A percentile compares a stretch with the other conserved stretches of the same genome.
Conservation (phyloP, 306 rosid species). For the Prosopis cineraria region DNA sequence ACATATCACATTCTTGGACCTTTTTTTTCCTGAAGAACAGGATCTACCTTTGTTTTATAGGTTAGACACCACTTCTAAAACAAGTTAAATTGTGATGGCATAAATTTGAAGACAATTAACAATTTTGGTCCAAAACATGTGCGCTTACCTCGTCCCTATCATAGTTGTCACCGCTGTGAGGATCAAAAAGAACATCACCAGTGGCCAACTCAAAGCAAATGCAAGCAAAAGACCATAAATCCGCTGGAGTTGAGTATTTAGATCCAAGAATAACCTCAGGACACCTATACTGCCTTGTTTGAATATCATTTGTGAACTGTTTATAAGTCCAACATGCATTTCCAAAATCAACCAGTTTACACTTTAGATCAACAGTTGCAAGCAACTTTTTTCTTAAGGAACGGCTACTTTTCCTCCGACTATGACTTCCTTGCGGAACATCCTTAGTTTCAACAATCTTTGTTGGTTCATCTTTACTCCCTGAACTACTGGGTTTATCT, state of each 20-base stretch:
- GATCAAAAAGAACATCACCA: constrained; percentile 98
- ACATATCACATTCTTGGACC: neutral
- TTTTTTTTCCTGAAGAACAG: neutral
- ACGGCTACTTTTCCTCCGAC: constrained; percentile 58
- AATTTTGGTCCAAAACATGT: constrained; percentile 22
- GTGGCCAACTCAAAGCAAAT: constrained; percentile 95
- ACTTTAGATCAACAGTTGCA: constrained; percentile 65
- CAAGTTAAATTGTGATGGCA: constrained; percentile 20
- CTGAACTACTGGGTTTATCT: constrained; percentile 45
- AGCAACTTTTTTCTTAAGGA: constrained; percentile 71
- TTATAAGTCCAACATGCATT: constrained; percentile 99
- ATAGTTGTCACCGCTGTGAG: constrained; percentile 93
- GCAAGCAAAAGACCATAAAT: constrained; percentile 97
- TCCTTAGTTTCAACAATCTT: constrained; percentile 51
- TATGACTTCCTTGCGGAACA: constrained; percentile 47
- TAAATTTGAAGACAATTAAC: constrained; percentile 21
- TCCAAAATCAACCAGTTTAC: constrained; percentile 98
- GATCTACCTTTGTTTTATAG: neutral
- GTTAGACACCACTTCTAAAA: neutral
- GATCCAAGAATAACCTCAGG: constrained; percentile 98
- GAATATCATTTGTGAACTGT: constrained; percentile 95
- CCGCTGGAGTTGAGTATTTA: constrained; percentile 87
- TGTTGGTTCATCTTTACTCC: constrained; percentile 42
- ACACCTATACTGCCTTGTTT: constrained; percentile 97
- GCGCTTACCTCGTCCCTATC: constrained; percentile 91